phyloP scores from a whole-genome alignment of 2,329 filamentous ascomycete genomes.

The Hypoxylon sp. region DNA sequence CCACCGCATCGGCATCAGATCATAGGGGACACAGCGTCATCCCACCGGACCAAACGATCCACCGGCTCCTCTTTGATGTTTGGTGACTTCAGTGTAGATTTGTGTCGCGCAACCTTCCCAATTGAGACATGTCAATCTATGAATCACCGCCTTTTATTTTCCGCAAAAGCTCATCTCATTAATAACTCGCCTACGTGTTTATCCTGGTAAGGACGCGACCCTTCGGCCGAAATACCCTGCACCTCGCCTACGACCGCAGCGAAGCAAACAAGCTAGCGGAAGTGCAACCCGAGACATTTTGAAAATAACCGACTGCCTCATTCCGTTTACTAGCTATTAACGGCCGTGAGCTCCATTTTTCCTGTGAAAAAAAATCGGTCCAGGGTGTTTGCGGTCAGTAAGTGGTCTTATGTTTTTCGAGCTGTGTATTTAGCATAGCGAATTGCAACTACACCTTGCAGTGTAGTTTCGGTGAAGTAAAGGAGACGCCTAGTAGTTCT shows the following conservation, averaged over 20 bases:
- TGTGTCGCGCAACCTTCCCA: slow-evolving; percentile 24
- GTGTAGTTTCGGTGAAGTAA: not conserved
- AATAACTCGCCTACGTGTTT: slow-evolving; percentile 14
- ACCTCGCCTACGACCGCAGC: slow-evolving; percentile 36
- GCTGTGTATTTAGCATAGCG: not conserved
- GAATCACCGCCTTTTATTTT: slow-evolving; percentile 20
- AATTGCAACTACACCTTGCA: not conserved
- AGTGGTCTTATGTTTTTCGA: not conserved
- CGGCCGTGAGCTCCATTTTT: slow-evolving; percentile 23
- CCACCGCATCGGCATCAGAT: slow-evolving; percentile 35
- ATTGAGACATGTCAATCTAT: slow-evolving; percentile 28
- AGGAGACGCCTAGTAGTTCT: not conserved
- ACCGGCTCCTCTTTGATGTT: slow-evolving; percentile 17
- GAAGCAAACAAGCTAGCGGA: slow-evolving; percentile 33
- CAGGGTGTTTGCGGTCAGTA: slow-evolving; percentile 24
- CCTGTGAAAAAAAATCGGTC: not conserved
- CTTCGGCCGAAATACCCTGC: slow-evolving; percentile 42
- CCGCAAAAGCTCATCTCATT: slow-evolving; percentile 21
- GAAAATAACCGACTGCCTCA: slow-evolving; percentile 33
- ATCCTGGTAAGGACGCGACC: slow-evolving; percentile 7
- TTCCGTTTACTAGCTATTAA: slow-evolving; percentile 32
- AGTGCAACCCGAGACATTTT: slow-evolving; percentile 35
- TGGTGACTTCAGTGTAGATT: slow-evolving; percentile 28
- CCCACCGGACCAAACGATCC: slow-evolving; percentile 14
- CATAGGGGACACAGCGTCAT: slow-evolving; percentile 26